Conservation (phyloP, 2,329 filamentous ascomycete species). For the Diaporthe citri region DNA sequence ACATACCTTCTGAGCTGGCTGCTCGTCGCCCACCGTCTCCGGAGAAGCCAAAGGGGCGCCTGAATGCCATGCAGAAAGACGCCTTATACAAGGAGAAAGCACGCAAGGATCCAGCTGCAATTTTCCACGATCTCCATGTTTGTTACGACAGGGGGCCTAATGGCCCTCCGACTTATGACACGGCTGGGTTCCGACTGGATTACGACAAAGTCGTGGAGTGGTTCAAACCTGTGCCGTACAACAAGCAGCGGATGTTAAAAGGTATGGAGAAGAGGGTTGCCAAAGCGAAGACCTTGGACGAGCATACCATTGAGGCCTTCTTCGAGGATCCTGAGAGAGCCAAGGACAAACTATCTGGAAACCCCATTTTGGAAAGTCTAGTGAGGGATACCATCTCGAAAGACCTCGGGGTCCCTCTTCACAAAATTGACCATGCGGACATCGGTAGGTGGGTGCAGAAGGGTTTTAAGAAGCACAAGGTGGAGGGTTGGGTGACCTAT, state of each 20-base stretch:
- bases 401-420: conserved; percentile 44
- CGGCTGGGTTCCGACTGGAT: conserved; percentile 8
- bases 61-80: conserved; percentile 40
- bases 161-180: conserved; percentile 3
- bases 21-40: conserved; percentile 33
- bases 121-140: neutral
- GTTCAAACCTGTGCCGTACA: neutral
- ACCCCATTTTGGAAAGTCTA: fast-evolving
- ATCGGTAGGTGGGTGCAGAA: conserved; percentile 42
- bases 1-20: conserved; percentile 40
- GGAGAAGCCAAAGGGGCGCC: conserved; percentile 40
- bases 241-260: neutral
- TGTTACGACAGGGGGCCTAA: conserved; percentile 4
- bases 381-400: conserved; percentile 46
- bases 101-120: neutral
- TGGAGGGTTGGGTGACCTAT: conserved; percentile 41
- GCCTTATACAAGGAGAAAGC: neutral
- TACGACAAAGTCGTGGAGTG: conserved; percentile 20
- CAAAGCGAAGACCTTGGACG: neutral
- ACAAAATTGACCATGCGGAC: conserved; percentile 42
- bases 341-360: neutral
- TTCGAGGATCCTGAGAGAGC: conserved; percentile 12
- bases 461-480: conserved; percentile 43
- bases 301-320: neutral
- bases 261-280: conserved; percentile 13